phyloP scores from a whole-genome alignment of 202 grass and related monocot genomes.

The Alloteropsis angusta region DNA sequence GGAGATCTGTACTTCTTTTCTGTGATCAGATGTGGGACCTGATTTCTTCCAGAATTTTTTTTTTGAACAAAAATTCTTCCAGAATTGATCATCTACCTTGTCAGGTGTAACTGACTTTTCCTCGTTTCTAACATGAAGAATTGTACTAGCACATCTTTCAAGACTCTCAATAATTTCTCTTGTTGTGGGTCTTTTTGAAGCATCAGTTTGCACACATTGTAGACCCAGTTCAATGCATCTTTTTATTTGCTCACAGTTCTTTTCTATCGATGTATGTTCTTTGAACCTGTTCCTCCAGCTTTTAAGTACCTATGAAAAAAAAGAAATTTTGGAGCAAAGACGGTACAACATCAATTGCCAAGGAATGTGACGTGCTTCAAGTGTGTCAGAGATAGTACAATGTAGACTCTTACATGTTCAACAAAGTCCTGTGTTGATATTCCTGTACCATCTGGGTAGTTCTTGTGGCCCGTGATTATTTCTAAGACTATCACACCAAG shows the following conservation, averaged over 20 bases:
- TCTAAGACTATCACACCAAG: not conserved
- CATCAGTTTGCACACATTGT: not conserved
- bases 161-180: not conserved
- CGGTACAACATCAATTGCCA: not conserved
- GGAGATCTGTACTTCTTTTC: conserved; percentile 60
- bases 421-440: not conserved
- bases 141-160: not conserved
- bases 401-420: not conserved
- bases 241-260: not conserved
- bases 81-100: too few relatives aligned
- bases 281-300: not conserved
- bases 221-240: not conserved
- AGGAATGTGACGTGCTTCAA: not conserved
- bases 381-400: not conserved
- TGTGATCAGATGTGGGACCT: conserved; percentile 56
- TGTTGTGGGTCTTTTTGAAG: not conserved
- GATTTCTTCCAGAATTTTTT: not conserved
- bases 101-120: too few relatives aligned
- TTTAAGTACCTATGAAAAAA: not conserved
- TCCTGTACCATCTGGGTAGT: not conserved
- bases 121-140: too few relatives aligned
- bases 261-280: not conserved
- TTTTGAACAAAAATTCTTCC: too few relatives aligned
- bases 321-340: not conserved
- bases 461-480: not conserved